These are phyloP conservation scores for Luffa acutangula DNA, from an alignment of 306 rosid species.

Conservation along the genomic window DNA sequence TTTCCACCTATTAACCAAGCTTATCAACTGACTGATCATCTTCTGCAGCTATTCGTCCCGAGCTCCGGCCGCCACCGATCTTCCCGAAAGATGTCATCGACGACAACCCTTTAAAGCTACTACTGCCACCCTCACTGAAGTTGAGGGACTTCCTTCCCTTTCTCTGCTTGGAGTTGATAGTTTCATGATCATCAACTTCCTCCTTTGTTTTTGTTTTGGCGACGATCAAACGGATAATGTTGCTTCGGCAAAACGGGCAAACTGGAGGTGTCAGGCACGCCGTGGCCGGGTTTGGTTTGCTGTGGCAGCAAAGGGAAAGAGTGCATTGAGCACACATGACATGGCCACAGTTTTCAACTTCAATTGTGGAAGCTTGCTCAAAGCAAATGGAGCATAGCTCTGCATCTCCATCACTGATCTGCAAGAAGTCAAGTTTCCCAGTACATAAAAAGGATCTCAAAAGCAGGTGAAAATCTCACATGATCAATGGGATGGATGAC, in stretches of 20 bases:
- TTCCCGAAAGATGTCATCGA: conserved; percentile 59
- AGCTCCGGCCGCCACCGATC: conserved; percentile 45
- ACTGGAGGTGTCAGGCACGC: conserved; percentile 58
- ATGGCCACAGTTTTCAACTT: conserved; percentile 80
- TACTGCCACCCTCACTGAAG: conserved; percentile 66
- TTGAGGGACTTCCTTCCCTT: conserved; percentile 51
- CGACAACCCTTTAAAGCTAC: conserved; percentile 75
- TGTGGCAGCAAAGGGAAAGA: conserved; percentile 88
- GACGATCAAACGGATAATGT: conserved; percentile 44
- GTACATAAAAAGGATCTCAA: background rate
- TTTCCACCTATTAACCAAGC: conserved; percentile 15
- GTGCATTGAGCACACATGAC: conserved; percentile 98
- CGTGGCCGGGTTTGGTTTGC: conserved; percentile 69
- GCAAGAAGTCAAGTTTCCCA: conserved; percentile 19
- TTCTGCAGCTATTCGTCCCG: conserved; percentile 58
- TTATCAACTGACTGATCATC: conserved; percentile 53
- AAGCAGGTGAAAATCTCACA: background rate
- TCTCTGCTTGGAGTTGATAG: conserved; percentile 45
- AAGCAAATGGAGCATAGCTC: conserved; percentile 93
- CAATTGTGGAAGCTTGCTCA: conserved; percentile 80
- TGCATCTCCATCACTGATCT: conserved; percentile 77
- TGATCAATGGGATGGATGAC: background rate
- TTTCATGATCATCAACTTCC: conserved; percentile 33
- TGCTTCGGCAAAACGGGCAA: conserved; percentile 92
- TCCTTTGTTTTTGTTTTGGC: conserved; percentile 35